A percentile compares a stretch with the other conserved stretches of the same genome.
Conservation (phyloP, 768 basidiomycete genomes). For the Neoboletus subvelutipes region DNA sequence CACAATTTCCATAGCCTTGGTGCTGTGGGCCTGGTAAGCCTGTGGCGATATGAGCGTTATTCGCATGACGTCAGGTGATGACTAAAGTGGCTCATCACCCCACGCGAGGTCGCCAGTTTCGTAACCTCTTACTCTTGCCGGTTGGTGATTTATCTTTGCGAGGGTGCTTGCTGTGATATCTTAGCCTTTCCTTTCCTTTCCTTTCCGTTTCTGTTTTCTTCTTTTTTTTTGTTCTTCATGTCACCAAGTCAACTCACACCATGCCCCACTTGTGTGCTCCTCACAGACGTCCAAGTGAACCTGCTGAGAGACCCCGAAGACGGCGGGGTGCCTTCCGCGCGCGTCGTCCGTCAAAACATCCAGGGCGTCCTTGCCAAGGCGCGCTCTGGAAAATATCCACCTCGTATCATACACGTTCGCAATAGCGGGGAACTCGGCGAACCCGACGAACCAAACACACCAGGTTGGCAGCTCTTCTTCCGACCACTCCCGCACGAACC, state of each 20-base stretch:
- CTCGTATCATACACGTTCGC: slow-evolving; percentile 65
- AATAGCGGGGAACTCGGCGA: slow-evolving; percentile 63
- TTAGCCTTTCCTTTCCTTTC: not conserved
- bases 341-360: slow-evolving; percentile 47
- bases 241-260: slow-evolving; percentile 19
- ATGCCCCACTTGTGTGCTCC: slow-evolving; percentile 40
- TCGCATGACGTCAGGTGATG: slow-evolving; percentile 27
- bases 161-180: not conserved
- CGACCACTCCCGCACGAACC: slow-evolving; percentile 48
- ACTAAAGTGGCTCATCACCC: not conserved
- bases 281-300: slow-evolving; percentile 56
- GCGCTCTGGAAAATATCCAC: slow-evolving; percentile 46
- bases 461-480: slow-evolving; percentile 65
- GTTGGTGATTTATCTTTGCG: slow-evolving; percentile 16
- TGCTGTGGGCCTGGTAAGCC: too few relatives aligned
- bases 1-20: not conserved
- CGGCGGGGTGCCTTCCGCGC: slow-evolving; percentile 54
- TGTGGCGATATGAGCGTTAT: not conserved
- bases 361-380: slow-evolving; percentile 48
- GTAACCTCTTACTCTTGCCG: slow-evolving; percentile 1
- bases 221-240: slow-evolving; percentile 12
- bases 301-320: slow-evolving; percentile 47
- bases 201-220: not conserved
- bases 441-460: slow-evolving; percentile 52
- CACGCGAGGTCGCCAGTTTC: not conserved